Percentiles rank a stretch among this genome's conserved stretches.
Conservation (phyloP, 257 asterid genomes). For the Scutellaria galericulata region DNA sequence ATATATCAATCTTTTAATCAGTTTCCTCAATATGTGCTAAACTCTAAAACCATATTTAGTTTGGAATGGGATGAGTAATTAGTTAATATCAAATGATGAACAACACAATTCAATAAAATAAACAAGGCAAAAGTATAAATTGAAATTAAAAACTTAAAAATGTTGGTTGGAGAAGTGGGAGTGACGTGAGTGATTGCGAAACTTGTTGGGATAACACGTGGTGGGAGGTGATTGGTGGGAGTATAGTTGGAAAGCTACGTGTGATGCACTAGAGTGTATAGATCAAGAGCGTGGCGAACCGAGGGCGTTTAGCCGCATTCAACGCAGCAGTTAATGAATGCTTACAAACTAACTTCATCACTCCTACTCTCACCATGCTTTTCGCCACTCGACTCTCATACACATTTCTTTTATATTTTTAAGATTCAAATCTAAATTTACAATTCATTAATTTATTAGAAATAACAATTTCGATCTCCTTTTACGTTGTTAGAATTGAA, state of each 20-base stretch:
- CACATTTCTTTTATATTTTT: background rate
- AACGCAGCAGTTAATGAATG: background rate
- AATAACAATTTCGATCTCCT: too few relatives aligned
- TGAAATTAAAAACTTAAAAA: background rate
- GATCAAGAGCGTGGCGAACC: background rate
- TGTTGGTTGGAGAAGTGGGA: slow-evolving; percentile 23
- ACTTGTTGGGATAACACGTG: slow-evolving; percentile 32
- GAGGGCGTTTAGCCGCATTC: background rate
- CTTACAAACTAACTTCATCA: background rate
- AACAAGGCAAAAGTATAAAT: too few relatives aligned
- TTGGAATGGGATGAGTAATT: too few relatives aligned
- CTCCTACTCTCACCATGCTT: background rate
- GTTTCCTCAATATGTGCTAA: too few relatives aligned
- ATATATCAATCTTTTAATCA: too few relatives aligned
- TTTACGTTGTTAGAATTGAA: too few relatives aligned
- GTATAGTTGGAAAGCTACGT: slow-evolving; percentile 36
- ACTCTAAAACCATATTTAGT: too few relatives aligned
- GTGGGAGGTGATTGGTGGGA: slow-evolving; percentile 34
- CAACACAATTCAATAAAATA: too few relatives aligned
- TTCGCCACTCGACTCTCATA: slow-evolving; percentile 9
- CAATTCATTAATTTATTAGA: too few relatives aligned
- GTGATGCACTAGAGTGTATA: slow-evolving; percentile 19
- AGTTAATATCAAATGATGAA: too few relatives aligned
- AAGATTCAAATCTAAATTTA: too few relatives aligned
- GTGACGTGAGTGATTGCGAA: slow-evolving; percentile 22